Evolutionary conservation across 1,139 yeast species (phyloP), one percentile per base, ranked within the genome.

Genomic region (Diutina pseudorugosa): DNA sequence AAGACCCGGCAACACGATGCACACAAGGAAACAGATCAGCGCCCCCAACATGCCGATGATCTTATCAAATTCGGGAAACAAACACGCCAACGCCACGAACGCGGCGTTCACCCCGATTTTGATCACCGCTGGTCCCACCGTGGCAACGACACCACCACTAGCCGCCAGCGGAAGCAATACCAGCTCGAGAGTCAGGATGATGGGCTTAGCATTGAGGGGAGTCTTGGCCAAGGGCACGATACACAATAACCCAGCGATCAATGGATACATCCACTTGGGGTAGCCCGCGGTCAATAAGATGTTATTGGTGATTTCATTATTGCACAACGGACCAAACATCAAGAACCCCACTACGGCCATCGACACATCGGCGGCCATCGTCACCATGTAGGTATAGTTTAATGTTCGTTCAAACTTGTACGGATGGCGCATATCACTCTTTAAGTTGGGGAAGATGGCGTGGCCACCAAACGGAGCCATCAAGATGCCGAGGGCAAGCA

Each of bases 201-300:
- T 84, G 1, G 98, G 98, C 59, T 93, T 81, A 9, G 50, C 50
- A 14, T 47, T 47, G n/a, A 47, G 25, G 0, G 98, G 96, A 1
- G 93, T 80, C 62, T 91, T 91, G 1, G 96, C 90, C 47, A 90
- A 66, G 1, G 98, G 97, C 27, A 91, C 80, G 44, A 90, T 61
- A 43, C 95, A 87, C 71, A 90, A 85, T 51, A 88, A 69, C 0
- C 77, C 76, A 52, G 93, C 85, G 52, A 91, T 75, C 41, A 82
- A 60, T 2, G 80, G 79, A 54, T 82, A 79, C 9, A 85, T 71
- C 73, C 82, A 80, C 1, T 62, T 55, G 0, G 97, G 96, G 61
- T 87, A 89, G 0, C 95, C 95, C 7, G 75, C 67, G 1, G 89
- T 83, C 25, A 76, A 63, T 52, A 91, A 67, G 25, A 91, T 74